A percentile compares a stretch with the other conserved stretches of the same genome.
phyloP scores from a whole-genome alignment of 768 basidiomycete genomes.

The Boletus rufocinnamomeus region DNA sequence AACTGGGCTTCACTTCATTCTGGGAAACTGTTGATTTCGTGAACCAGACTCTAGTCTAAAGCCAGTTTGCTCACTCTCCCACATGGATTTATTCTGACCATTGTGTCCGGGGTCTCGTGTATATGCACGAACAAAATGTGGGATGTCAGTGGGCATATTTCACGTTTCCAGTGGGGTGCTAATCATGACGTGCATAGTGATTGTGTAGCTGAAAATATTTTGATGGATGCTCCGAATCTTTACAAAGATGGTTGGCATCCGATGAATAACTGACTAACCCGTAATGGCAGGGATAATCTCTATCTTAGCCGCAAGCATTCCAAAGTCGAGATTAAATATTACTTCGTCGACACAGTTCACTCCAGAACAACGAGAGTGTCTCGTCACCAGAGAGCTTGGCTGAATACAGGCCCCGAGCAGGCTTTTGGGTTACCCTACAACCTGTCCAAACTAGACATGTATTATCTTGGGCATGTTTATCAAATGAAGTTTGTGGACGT shows the following conservation, averaged over 20 bases:
- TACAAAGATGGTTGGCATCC: conserved; percentile 35
- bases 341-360: too few species aligned
- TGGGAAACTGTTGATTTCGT: conserved; percentile 35
- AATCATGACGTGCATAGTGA: conserved; percentile 19
- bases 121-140: conserved; percentile 38
- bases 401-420: too few species aligned
- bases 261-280: background rate
- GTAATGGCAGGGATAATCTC: too few species aligned
- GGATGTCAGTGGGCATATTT: conserved; percentile 35
- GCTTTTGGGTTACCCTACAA: too few species aligned
- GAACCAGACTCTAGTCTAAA: conserved; percentile 30
- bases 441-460: too few species aligned
- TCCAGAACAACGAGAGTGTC: too few species aligned
- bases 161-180: background rate
- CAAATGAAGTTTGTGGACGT: too few species aligned
- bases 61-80: background rate
- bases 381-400: too few species aligned
- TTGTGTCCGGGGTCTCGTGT: conserved; percentile 34
- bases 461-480: too few species aligned
- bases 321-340: too few species aligned
- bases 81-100: background rate
- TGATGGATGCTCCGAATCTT: conserved; percentile 30
- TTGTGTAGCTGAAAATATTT: conserved; percentile 32
- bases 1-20: conserved; percentile 24
- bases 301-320: too few species aligned